Evolutionary conservation across 352 stramenopile genomes (phyloP).

Genomic region (Phytophthora aleatoria): DNA sequence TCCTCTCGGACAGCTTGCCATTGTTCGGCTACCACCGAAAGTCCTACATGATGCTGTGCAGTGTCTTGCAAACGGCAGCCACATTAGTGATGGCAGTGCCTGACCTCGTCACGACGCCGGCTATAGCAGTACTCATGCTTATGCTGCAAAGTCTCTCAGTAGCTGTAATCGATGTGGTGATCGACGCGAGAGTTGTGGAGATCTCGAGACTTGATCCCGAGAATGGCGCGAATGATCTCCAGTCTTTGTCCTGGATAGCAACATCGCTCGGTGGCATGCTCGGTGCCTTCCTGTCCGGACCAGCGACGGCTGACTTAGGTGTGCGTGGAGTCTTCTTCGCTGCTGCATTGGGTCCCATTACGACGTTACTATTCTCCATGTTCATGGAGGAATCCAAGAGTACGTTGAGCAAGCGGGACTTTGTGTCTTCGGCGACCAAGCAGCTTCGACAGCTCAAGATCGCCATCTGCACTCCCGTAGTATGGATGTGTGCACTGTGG

Average conservation of each 20-base stretch:
- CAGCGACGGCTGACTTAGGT: conserved; percentile 88
- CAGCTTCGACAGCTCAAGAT: conserved; percentile 72
- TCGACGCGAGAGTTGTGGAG: conserved; percentile 96
- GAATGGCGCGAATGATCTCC: conserved; percentile 90
- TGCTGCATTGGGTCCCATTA: conserved; percentile 88
- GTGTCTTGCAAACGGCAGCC: conserved; percentile 59
- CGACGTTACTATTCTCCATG: conserved; percentile 89
- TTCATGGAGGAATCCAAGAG: conserved; percentile 86
- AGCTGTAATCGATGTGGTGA: conserved; percentile 96
- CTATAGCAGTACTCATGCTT: conserved; percentile 60
- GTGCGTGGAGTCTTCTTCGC: conserved; percentile 93
- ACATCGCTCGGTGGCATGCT: conserved; percentile 92
- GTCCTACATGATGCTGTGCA: conserved; percentile 94
- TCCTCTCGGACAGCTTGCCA: conserved; percentile 94
- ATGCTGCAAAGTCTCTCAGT: conserved; percentile 90
- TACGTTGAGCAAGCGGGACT: conserved; percentile 46
- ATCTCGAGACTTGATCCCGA: conserved; percentile 87
- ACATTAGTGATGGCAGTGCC: conserved; percentile 68
- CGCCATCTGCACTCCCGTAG: conserved; percentile 85
- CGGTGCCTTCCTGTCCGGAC: conserved; percentile 92
- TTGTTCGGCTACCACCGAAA: conserved; percentile 94
- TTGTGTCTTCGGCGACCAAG: conserved; percentile 54
- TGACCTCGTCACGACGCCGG: conserved; percentile 55
- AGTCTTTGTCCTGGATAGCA: conserved; percentile 95
- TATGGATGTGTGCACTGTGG: conserved; percentile 96